Evolutionary conservation across 228 moss, liverwort and hornwort genomes (phyloP), one percentile per base, ranked within the genome.

Genomic region (Sphagnum magellanicum): DNA sequence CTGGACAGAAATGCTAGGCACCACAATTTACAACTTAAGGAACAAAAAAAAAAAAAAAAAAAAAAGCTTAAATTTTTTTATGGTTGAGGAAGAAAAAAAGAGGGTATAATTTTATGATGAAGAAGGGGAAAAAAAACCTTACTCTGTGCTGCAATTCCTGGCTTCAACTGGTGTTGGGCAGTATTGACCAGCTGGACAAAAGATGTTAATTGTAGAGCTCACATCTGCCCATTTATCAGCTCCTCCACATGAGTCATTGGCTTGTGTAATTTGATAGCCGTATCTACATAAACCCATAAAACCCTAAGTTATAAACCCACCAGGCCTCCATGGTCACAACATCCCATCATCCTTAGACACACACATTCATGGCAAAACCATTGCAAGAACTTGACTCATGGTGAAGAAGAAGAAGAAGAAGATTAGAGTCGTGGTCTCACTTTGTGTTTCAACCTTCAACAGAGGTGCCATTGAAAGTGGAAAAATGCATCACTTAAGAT

Each of bases 141-240:
- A 86, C 85, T 79, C 79, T 16, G 71, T 60, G 14, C 61, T 32
- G 65, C 85, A 86, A 5, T 8, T 4, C 0, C 48, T 17, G 47
- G 69, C 51, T 7, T 71, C 63, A 5, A 63, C 51, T 5, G 85
- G 53, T 16, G 76, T 57, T 12, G 81, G 85, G 69, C 85, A 86
- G 57, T 72, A 77, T 16, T 55, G 52, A 7, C 73, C 64, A 8
- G 69, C 75, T 59, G 63, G 63, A 66, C 85, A 81, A 65, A 81
- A 81, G 5, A 76, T 67, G 10, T 67, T 74, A 9, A 13, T 4
- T 47, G 81, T 9, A 6, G 63, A 16, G 4, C 32, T 15, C 47
- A 63, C 71, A 47, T 48, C 59, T 47, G 71, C 48, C 85, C 85
- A 86, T 50, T 71, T 52, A 69, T 86, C 79, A 12, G 85, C 85